phyloP scores from a whole-genome alignment of 202 grass and related monocot genomes.

The Alloteropsis angusta region DNA sequence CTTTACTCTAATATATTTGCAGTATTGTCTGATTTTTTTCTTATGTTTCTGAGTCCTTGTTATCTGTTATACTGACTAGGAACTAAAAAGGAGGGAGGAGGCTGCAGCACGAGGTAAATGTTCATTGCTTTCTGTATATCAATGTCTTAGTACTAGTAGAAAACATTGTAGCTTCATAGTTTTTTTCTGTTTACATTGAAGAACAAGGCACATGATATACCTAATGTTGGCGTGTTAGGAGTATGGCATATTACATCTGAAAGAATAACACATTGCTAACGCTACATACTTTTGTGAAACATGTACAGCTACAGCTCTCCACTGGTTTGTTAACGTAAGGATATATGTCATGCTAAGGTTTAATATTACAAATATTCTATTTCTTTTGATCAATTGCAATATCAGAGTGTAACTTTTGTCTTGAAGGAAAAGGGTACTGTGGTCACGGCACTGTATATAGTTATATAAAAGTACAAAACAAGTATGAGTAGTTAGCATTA shows the following conservation, averaged over 20 bases:
- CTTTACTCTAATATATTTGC: not conserved
- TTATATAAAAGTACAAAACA: not conserved
- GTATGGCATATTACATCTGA: not conserved
- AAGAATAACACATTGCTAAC: not conserved
- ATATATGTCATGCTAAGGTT: not conserved
- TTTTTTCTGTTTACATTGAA: not conserved
- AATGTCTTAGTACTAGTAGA: not conserved
- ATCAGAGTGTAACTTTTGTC: not conserved
- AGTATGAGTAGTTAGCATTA: not conserved
- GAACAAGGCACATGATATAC: not conserved
- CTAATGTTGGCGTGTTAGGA: not conserved
- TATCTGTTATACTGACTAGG: conserved; percentile 42
- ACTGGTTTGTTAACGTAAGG: not conserved
- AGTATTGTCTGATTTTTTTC: not conserved
- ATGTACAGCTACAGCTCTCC: not conserved
- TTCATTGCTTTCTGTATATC: not conserved
- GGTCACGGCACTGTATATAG: not conserved
- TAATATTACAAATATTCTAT: not conserved
- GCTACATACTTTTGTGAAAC: not conserved
- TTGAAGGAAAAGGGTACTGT: not conserved
- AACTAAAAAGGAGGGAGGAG: conserved; percentile 81
- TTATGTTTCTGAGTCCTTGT: conserved; percentile 10
- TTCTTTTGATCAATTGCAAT: not conserved
- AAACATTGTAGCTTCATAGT: not conserved
- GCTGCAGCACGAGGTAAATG: conserved; percentile 67